Conservation (phyloP, 2,329 filamentous ascomycete genomes). For the Ophiognomonia clavigignenti-juglandacearum region DNA sequence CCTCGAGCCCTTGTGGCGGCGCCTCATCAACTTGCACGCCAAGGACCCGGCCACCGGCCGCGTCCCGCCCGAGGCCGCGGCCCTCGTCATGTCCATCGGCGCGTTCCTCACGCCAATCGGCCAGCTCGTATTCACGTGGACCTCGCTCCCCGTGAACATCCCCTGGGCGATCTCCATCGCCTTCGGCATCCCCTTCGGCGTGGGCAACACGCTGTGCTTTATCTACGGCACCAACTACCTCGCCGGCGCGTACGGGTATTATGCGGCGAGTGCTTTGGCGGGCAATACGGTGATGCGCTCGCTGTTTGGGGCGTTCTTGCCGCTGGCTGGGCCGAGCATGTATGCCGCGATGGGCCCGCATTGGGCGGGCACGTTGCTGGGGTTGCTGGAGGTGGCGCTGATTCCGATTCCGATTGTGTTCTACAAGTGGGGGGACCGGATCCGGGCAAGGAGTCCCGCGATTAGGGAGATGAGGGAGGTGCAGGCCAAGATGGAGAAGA, state of each 20-base stretch:
- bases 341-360: slow-evolving; percentile 62
- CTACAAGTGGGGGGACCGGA: slow-evolving; percentile 50
- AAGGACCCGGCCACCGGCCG: slow-evolving; percentile 71
- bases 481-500: slow-evolving; percentile 29
- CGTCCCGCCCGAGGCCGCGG: slow-evolving; percentile 72
- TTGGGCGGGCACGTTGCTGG: slow-evolving; percentile 70
- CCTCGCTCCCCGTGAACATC: slow-evolving; percentile 68
- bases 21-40: slow-evolving; percentile 71
- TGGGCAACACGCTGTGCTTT: slow-evolving; percentile 69
- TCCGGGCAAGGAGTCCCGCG: slow-evolving; percentile 41
- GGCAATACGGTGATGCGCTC: slow-evolving; percentile 69
- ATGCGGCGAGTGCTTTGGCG: slow-evolving; percentile 70
- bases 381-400: slow-evolving; percentile 61
- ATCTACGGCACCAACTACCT: slow-evolving; percentile 77
- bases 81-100: slow-evolving; percentile 73
- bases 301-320: slow-evolving; percentile 64
- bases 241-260: slow-evolving; percentile 70
- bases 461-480: slow-evolving; percentile 38
- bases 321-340: slow-evolving; percentile 67
- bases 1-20: slow-evolving; percentile 67
- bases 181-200: slow-evolving; percentile 71
- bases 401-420: slow-evolving; percentile 75
- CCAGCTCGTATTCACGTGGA: slow-evolving; percentile 86
- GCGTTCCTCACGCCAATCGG: slow-evolving; percentile 70
- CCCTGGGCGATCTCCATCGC: slow-evolving; percentile 75